A percentile compares a stretch with the other conserved stretches of the same genome.
These are phyloP conservation scores for Curvularia spicifera DNA, from an alignment of 2,329 filamentous ascomycete genomes.

Conservation along the genomic window DNA sequence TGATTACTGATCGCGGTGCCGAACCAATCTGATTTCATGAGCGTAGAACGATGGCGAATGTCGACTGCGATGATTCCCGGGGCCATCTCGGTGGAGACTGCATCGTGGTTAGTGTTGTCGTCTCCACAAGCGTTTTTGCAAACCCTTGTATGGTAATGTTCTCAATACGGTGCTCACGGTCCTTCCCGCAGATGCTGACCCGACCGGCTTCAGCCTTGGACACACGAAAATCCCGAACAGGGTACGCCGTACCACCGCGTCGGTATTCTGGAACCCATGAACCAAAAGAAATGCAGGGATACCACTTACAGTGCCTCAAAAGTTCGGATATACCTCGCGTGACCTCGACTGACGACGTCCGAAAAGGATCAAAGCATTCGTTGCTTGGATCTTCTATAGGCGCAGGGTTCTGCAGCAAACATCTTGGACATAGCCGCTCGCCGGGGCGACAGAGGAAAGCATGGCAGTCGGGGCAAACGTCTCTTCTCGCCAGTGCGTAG, in stretches of 20 bases:
- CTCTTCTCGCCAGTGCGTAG: slow-evolving; percentile 26
- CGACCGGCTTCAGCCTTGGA: background rate
- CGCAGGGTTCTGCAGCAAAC: slow-evolving; percentile 30
- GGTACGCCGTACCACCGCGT: slow-evolving; percentile 11
- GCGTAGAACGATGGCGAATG: slow-evolving; percentile 41
- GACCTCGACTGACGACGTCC: slow-evolving; percentile 37
- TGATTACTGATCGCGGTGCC: slow-evolving; percentile 42
- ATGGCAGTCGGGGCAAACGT: slow-evolving; percentile 41
- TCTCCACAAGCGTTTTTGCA: background rate
- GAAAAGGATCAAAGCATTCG: slow-evolving; percentile 45
- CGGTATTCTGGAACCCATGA: slow-evolving; percentile 17
- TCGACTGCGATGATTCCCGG: slow-evolving; percentile 48
- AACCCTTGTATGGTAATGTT: background rate
- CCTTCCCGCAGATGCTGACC: background rate
- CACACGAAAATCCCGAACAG: background rate
- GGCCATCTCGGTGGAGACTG: slow-evolving; percentile 47
- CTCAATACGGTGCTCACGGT: background rate
- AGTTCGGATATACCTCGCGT: slow-evolving; percentile 39
- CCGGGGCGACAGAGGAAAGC: slow-evolving; percentile 39
- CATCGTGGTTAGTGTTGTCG: slow-evolving; percentile 26
- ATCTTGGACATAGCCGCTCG: slow-evolving; percentile 41
- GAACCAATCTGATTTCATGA: slow-evolving; percentile 49
- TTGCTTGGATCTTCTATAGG: slow-evolving; percentile 34
- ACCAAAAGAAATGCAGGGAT: slow-evolving; percentile 15
- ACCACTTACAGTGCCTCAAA: slow-evolving; percentile 47